A percentile compares a stretch with the other conserved stretches of the same genome.
Evolutionary conservation across 495 filamentous ascomycete species (phyloP).

Genomic region (Hypoxylon perforatum): DNA sequence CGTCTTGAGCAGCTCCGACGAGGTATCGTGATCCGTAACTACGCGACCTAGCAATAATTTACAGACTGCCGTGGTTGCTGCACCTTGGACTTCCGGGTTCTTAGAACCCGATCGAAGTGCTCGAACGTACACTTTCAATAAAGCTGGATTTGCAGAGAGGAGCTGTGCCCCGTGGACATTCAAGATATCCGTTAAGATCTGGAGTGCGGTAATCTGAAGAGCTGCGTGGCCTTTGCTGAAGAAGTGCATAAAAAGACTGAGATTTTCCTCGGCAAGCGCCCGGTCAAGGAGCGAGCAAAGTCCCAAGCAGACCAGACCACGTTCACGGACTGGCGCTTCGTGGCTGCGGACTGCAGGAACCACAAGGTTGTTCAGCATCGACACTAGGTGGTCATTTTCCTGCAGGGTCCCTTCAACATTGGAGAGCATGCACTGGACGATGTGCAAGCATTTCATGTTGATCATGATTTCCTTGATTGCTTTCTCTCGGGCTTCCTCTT

Average conservation of each 20-base stretch:
- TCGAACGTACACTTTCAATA: constrained; percentile 82
- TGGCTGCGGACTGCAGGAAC: constrained; percentile 93
- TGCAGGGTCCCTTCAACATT: constrained; percentile 88
- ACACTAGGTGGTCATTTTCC: constrained; percentile 85
- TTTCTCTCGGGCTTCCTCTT: constrained; percentile 82
- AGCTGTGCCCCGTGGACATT: constrained; percentile 85
- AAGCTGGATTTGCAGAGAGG: constrained; percentile 62
- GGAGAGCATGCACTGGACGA: constrained; percentile 96
- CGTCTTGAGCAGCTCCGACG: constrained; percentile 79
- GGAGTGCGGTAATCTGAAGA: constrained; percentile 86
- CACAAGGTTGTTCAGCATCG: constrained; percentile 96
- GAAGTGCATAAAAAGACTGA: constrained; percentile 94
- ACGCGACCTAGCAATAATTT: constrained; percentile 86
- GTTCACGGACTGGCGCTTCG: constrained; percentile 91
- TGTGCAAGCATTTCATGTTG: constrained; percentile 98
- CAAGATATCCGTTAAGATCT: constrained; percentile 94
- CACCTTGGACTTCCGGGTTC: constrained; percentile 78
- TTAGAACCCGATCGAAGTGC: constrained; percentile 76
- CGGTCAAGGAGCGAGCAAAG: constrained; percentile 91
- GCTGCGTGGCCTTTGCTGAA: constrained; percentile 91
- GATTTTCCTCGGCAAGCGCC: constrained; percentile 90
- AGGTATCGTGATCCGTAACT: constrained; percentile 64
- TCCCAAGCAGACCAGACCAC: constrained; percentile 88
- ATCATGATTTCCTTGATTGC: constrained; percentile 90
- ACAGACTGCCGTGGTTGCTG: constrained; percentile 81